Conservation (phyloP, 805 yeast genomes). For the Sporopachydermia lactativora region DNA sequence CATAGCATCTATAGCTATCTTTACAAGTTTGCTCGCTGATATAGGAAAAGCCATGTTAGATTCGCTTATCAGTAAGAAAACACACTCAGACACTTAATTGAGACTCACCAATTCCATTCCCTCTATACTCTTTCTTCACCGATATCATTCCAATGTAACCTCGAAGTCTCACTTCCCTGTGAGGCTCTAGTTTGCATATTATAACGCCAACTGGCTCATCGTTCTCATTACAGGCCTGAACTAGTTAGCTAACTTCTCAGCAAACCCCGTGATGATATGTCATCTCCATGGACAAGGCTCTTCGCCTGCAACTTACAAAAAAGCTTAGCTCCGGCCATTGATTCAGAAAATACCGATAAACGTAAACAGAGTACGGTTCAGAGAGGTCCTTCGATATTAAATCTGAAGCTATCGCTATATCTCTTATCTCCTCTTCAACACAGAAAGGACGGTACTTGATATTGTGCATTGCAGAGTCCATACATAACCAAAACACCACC, state of each 20-base stretch:
- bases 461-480: conserved; percentile 4
- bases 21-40: conserved; percentile 59
- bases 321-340: conserved; percentile 83
- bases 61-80: no score
- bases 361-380: conserved; percentile 91
- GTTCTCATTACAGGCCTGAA: no score
- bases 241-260: no score
- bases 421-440: conserved; percentile 17
- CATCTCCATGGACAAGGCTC: no score
- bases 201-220: conserved; percentile 59
- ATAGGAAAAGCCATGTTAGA: no score
- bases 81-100: no score
- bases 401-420: conserved; percentile 35
- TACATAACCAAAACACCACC: no score
- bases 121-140: conserved; percentile 56
- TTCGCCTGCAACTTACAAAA: conserved; percentile 28
- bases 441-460: conserved; percentile 14
- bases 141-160: conserved; percentile 98
- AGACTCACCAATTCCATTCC: conserved; percentile 44
- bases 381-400: conserved; percentile 64
- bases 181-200: conserved; percentile 69
- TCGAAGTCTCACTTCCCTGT: conserved; percentile 55
- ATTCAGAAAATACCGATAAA: conserved; percentile 77
- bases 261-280: conserved; percentile 1
- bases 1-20: conserved; percentile 50